Conservation (phyloP, 768 basidiomycete species). For the Macrolepiota albuminosa region DNA sequence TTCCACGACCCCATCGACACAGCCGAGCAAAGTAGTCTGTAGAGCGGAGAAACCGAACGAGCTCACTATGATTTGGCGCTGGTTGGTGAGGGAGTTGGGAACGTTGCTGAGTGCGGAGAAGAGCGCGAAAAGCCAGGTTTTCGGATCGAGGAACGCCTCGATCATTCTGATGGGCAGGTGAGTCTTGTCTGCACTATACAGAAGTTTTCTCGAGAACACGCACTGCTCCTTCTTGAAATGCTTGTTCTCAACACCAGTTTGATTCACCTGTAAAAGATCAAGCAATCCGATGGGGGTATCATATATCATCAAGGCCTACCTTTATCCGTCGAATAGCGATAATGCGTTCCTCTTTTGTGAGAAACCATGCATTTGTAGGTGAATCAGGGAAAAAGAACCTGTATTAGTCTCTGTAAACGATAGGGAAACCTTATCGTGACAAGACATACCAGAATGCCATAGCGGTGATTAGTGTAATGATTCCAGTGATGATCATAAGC, state of each 20-base stretch:
- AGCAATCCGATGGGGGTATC: not conserved
- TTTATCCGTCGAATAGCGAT: constrained; percentile 64
- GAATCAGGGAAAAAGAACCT: constrained; percentile 74
- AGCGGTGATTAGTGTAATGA: constrained; percentile 49
- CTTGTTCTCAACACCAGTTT: constrained; percentile 82
- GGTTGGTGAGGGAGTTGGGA: constrained; percentile 63
- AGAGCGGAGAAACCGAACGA: constrained; percentile 62
- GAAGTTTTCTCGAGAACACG: constrained; percentile 19
- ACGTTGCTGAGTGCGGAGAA: constrained; percentile 59
- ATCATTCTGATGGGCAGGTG: constrained; percentile 42
- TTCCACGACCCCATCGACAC: constrained; percentile 60
- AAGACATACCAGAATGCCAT: constrained; percentile 48
- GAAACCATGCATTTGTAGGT: constrained; percentile 71
- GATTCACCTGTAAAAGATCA: constrained; percentile 10
- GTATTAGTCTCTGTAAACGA: not conserved
- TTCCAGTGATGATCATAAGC: constrained; percentile 71
- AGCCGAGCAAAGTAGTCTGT: constrained; percentile 66
- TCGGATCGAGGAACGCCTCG: constrained; percentile 63
- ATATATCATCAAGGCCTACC: constrained; percentile 23
- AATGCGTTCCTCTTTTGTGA: constrained; percentile 57
- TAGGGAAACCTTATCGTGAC: too few relatives aligned
- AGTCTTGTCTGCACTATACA: not conserved
- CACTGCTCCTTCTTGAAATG: constrained; percentile 77
- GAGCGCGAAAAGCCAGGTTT: constrained; percentile 74
- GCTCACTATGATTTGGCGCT: constrained; percentile 57